phyloP scores from a whole-genome alignment of 495 filamentous ascomycete genomes.

The Xylaria telfairii region DNA sequence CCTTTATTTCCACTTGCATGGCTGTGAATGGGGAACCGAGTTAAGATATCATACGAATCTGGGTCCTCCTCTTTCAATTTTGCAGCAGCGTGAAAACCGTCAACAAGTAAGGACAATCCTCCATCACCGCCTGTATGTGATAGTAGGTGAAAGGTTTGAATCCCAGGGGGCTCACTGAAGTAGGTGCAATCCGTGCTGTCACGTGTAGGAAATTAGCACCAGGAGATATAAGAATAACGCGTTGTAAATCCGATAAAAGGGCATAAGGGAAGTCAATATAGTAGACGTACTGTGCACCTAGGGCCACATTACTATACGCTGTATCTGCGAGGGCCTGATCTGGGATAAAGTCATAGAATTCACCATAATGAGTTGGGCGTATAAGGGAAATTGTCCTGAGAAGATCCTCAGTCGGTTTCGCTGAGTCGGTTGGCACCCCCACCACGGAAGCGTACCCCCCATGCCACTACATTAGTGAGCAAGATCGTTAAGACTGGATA shows the following conservation, averaged over 20 bases:
- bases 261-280: neutral
- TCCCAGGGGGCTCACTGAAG: constrained; percentile 85
- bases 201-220: neutral
- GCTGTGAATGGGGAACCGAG: constrained; percentile 60
- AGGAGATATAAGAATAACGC: neutral
- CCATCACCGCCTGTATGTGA: constrained; percentile 67
- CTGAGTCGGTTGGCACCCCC: constrained; percentile 65
- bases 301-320: constrained; percentile 83
- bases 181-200: constrained; percentile 84
- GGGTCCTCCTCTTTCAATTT: constrained; percentile 57
- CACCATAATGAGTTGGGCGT: constrained; percentile 87
- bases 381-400: constrained; percentile 84
- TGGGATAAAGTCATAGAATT: constrained; percentile 93
- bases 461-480: constrained; percentile 50
- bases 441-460: constrained; percentile 76
- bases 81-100: constrained; percentile 76
- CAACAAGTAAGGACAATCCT: constrained; percentile 77
- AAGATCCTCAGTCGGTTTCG: constrained; percentile 70
- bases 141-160: constrained; percentile 90
- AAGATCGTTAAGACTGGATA: neutral
- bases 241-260: neutral
- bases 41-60: constrained; percentile 59
- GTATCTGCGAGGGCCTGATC: constrained; percentile 88
- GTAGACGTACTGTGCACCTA: constrained; percentile 64
- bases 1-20: constrained; percentile 88